These are phyloP conservation scores for Seminavis robusta DNA, from an alignment of 108 stramenopile species.

Conservation along the genomic window DNA sequence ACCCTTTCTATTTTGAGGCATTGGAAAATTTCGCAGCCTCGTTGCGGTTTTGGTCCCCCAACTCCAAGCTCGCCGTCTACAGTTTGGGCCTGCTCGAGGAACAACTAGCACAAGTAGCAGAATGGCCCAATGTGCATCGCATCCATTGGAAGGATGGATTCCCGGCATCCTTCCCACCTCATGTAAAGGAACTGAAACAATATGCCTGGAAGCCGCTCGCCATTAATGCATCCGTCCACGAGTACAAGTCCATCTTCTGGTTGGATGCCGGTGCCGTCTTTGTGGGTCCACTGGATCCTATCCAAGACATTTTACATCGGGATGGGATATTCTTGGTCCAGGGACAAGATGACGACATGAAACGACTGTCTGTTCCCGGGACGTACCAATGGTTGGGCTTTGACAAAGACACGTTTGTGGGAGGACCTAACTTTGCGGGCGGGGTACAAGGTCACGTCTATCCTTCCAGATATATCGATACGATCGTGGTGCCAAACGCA, in stretches of 20 bases:
- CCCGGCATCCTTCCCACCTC: conserved; percentile 16
- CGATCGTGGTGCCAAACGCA: conserved; percentile 25
- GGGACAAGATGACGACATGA: conserved; percentile 34
- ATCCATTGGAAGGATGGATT: conserved; percentile 24
- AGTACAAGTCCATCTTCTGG: conserved; percentile 29
- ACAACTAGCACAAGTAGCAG: conserved; percentile 3
- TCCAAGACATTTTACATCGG: conserved; percentile 19
- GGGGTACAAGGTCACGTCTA: conserved; percentile 26
- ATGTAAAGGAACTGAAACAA: conserved; percentile 13
- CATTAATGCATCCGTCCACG: conserved; percentile 25
- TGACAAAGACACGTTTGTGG: conserved; percentile 16
- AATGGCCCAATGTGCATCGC: conserved; percentile 22
- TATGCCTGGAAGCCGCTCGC: conserved; percentile 33
- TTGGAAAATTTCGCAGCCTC: conserved; percentile 35
- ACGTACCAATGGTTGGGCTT: conserved; percentile 26
- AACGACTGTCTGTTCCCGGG: conserved; percentile 5
- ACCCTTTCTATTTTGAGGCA: conserved; percentile 11
- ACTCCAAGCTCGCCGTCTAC: conserved; percentile 19
- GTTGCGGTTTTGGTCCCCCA: conserved; percentile 24
- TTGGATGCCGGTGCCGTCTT: conserved; percentile 31
- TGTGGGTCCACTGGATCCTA: conserved; percentile 20
- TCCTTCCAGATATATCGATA: conserved; percentile 29
- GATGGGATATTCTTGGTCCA: conserved; percentile 28
- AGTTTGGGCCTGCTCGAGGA: conserved; percentile 20
- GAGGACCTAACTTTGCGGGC: conserved; percentile 31